Evolutionary conservation across 2,329 filamentous ascomycete genomes (phyloP).

Genomic region (Paraphaeosphaeria minitans): DNA sequence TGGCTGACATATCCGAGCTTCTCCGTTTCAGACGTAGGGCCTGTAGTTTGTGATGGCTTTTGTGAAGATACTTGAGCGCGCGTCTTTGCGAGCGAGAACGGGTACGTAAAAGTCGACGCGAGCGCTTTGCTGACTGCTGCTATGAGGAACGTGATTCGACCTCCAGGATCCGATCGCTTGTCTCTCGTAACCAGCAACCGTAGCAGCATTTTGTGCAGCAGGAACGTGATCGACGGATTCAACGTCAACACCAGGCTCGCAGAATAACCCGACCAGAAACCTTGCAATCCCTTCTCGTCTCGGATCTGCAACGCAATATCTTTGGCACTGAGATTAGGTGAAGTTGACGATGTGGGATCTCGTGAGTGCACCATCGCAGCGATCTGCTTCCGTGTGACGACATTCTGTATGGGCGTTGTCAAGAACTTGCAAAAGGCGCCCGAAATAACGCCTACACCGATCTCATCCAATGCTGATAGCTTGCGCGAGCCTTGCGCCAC

Average conservation of each 20-base stretch:
- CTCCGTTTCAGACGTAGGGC: constrained; percentile 36
- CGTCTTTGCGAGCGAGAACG: constrained; percentile 83
- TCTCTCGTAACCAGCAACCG: constrained; percentile 61
- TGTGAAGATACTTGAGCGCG: constrained; percentile 68
- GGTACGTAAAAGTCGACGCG: constrained; percentile 79
- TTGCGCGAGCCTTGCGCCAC: constrained; percentile 25
- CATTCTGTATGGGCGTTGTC: constrained; percentile 80
- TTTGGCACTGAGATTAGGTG: constrained; percentile 46
- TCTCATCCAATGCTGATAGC: constrained; percentile 71
- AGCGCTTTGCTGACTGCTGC: constrained; percentile 80
- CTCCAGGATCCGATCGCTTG: constrained; percentile 58
- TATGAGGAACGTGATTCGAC: constrained; percentile 64
- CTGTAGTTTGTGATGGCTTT: constrained; percentile 35
- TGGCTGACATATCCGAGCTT: constrained; percentile 29
- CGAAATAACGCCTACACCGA: constrained; percentile 73
- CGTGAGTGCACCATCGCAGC: constrained; percentile 57
- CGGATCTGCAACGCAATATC: constrained; percentile 69
- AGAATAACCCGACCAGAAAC: constrained; percentile 89
- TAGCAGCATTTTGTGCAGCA: constrained; percentile 76
- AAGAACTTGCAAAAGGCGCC: constrained; percentile 76
- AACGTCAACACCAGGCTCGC: constrained; percentile 79
- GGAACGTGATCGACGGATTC: constrained; percentile 86
- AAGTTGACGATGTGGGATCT: constrained; percentile 37
- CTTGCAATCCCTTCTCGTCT: constrained; percentile 70
- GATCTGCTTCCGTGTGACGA: constrained; percentile 82